Percentiles rank a stretch among this genome's conserved stretches.
Conservation (phyloP, 768 basidiomycete species). For the Cystobasidium tubakii region DNA sequence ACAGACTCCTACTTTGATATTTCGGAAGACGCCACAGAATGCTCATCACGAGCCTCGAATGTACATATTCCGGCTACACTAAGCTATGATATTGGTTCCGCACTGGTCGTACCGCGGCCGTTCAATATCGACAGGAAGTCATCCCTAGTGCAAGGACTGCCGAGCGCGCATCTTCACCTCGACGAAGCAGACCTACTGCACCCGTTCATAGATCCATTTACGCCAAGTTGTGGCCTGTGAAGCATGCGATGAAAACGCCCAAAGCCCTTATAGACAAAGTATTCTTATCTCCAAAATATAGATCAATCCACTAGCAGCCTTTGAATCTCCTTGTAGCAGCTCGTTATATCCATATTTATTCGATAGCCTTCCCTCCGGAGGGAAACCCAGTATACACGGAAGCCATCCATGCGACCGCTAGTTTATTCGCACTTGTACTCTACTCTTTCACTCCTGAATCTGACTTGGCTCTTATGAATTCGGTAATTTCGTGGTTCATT, state of each 20-base stretch:
- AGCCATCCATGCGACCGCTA: too few species aligned
- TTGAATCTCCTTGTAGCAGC: background rate
- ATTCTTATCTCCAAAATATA: too few species aligned
- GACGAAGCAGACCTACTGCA: background rate
- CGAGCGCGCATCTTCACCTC: background rate
- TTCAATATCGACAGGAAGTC: background rate
- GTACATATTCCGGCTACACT: too few species aligned
- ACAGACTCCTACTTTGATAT: background rate
- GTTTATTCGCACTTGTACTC: too few species aligned
- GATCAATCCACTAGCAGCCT: too few species aligned
- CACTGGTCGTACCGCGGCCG: background rate
- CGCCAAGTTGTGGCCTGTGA: background rate
- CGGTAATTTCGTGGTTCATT: too few species aligned
- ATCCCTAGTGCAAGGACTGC: background rate
- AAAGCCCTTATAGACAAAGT: too few species aligned
- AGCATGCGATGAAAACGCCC: background rate
- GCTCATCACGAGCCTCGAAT: slow-evolving; percentile 1
- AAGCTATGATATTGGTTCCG: too few species aligned
- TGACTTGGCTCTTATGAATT: too few species aligned
- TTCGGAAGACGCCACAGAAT: background rate
- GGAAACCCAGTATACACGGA: too few species aligned
- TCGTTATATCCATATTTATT: background rate
- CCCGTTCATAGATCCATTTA: background rate
- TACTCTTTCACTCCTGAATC: too few species aligned
- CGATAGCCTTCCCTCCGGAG: too few species aligned